A percentile compares a stretch with the other conserved stretches of the same genome.
Conservation (phyloP, 306 rosid genomes). For the Quercus variabilis region DNA sequence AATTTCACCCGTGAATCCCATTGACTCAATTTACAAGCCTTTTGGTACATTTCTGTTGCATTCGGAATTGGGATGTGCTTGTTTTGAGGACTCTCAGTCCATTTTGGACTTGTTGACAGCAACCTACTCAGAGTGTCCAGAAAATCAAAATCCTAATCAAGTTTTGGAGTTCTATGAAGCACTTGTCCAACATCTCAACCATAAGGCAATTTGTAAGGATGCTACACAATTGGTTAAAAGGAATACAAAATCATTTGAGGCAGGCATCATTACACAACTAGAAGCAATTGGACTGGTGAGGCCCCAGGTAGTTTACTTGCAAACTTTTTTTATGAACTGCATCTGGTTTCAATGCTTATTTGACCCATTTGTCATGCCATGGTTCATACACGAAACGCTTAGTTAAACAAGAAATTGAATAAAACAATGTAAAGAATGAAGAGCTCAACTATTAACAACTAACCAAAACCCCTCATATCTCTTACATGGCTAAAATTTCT, state of each 20-base stretch:
- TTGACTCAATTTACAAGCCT: constrained; percentile 23
- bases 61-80: constrained; percentile 39
- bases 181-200: constrained; percentile 27
- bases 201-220: constrained; percentile 20
- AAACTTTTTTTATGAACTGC: neutral
- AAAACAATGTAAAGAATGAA: neutral
- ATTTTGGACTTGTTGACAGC: constrained; percentile 23
- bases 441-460: neutral
- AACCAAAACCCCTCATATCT: neutral
- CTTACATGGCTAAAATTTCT: neutral
- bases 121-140: neutral
- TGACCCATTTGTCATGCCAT: neutral
- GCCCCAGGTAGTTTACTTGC: constrained; percentile 31
- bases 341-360: neutral
- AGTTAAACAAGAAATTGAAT: neutral
- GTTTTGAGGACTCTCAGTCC: constrained; percentile 42
- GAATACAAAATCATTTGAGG: constrained; percentile 15
- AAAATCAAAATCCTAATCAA: constrained; percentile 6
- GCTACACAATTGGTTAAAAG: neutral
- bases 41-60: constrained; percentile 70
- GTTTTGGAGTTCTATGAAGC: constrained; percentile 20
- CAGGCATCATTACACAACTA: constrained; percentile 37
- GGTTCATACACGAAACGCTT: neutral
- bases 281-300: constrained; percentile 29
- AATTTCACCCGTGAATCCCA: neutral